Evolutionary conservation across 495 filamentous ascomycete genomes (phyloP).

Genomic region (Penicillium riverlandense): DNA sequence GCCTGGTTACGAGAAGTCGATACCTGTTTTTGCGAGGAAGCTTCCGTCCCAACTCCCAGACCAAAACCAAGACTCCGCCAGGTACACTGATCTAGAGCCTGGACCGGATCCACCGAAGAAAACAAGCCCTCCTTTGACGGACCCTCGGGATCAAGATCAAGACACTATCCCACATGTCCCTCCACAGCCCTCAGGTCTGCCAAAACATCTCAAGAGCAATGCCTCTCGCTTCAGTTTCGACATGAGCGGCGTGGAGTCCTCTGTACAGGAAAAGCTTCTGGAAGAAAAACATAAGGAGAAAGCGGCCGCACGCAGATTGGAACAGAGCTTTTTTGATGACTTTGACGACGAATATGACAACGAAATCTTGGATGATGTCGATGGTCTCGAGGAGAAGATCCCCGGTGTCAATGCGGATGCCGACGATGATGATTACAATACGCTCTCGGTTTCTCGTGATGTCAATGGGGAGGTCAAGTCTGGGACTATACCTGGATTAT

Average conservation of each 20-base stretch:
- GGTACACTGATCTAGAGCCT: constrained; percentile 4
- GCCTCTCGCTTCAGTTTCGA: constrained; percentile 91
- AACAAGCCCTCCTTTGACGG: neutral
- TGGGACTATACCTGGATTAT: constrained; percentile 28
- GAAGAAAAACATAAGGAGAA: constrained; percentile 81
- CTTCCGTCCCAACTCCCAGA: constrained; percentile 37
- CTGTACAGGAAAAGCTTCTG: constrained; percentile 70
- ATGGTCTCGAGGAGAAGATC: constrained; percentile 68
- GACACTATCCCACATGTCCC: constrained; percentile 34
- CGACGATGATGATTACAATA: constrained; percentile 33
- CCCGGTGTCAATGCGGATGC: constrained; percentile 66
- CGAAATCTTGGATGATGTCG: constrained; percentile 62
- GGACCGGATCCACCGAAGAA: neutral
- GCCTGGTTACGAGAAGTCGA: constrained; percentile 25
- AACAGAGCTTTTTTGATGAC: constrained; percentile 42
- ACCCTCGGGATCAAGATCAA: constrained; percentile 15
- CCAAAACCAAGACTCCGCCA: constrained; percentile 4
- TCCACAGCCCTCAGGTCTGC: constrained; percentile 36
- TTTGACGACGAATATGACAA: constrained; percentile 56
- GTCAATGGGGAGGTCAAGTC: constrained; percentile 23
- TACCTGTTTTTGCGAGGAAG: constrained; percentile 47
- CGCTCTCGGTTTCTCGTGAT: constrained; percentile 13
- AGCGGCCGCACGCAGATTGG: constrained; percentile 42
- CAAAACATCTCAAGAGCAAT: constrained; percentile 77
- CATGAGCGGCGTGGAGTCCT: constrained; percentile 68